Evolutionary conservation across 140 eudicot genomes (phyloP).

Genomic region (Oenanthe javanica): DNA sequence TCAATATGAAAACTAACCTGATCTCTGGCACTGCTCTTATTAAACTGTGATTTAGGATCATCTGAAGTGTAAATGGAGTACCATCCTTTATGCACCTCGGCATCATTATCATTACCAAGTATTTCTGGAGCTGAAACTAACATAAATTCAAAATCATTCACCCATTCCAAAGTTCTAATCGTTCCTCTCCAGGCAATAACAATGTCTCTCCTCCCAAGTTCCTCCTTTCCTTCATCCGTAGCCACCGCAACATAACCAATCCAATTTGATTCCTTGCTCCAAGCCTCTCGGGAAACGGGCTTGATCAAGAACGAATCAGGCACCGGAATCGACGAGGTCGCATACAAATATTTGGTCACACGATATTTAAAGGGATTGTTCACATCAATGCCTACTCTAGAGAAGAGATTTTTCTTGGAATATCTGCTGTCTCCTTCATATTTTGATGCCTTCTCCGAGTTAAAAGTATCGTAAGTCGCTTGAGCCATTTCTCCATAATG

Average conservation of each 20-base stretch:
- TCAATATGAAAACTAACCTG: conserved; percentile 34
- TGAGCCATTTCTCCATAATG: conserved; percentile 62
- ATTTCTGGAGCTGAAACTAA: conserved; percentile 23
- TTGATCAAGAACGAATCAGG: conserved; percentile 23
- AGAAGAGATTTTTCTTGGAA: conserved; percentile 19
- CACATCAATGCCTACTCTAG: conserved; percentile 25
- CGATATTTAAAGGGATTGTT: conserved; percentile 30
- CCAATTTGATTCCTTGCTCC: conserved; percentile 38
- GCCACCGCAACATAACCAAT: conserved; percentile 48
- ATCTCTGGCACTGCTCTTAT: conserved; percentile 46
- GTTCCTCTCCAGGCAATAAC: conserved; percentile 50
- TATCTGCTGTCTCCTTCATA: conserved; percentile 42
- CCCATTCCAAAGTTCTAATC: conserved; percentile 30
- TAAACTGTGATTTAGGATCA: conserved; percentile 40
- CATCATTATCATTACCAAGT: conserved; percentile 19
- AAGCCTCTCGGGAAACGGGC: conserved; percentile 29
- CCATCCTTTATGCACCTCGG: conserved; percentile 49
- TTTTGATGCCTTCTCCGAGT: conserved; percentile 30
- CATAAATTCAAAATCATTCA: conserved; percentile 24
- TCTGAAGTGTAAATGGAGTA: conserved; percentile 48
- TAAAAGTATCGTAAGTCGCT: conserved; percentile 41
- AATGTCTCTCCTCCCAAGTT: conserved; percentile 40
- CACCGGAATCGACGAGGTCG: conserved; percentile 23
- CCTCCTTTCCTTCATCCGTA: conserved; percentile 29
- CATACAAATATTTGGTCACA: conserved; percentile 43